These are phyloP conservation scores for Ophioceras dolichostomum DNA, from an alignment of 2,329 filamentous ascomycete species.

Conservation along the genomic window DNA sequence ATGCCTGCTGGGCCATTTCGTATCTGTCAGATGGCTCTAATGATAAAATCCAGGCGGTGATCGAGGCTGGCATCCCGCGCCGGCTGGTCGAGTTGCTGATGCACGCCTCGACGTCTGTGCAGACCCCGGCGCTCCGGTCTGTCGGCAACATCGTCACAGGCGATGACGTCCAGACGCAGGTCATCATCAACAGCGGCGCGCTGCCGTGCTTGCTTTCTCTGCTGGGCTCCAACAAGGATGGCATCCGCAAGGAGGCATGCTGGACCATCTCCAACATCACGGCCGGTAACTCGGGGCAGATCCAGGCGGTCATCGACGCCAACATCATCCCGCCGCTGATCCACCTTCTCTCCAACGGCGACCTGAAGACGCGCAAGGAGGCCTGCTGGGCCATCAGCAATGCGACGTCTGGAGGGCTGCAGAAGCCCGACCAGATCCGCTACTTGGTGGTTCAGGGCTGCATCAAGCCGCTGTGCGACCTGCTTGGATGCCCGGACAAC, in stretches of 20 bases:
- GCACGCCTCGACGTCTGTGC: constrained; percentile 95
- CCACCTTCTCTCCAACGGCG: constrained; percentile 88
- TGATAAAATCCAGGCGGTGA: constrained; percentile 98
- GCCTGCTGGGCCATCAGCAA: constrained; percentile 99
- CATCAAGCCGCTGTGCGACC: constrained; percentile 94
- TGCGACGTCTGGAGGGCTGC: constrained; percentile 89
- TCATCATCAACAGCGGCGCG: constrained; percentile 97
- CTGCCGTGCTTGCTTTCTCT: constrained; percentile 87
- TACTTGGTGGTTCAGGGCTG: constrained; percentile 89
- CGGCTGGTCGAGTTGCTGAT: constrained; percentile 93
- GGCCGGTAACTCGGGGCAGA: constrained; percentile 93
- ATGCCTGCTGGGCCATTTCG: constrained; percentile 98
- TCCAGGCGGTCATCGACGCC: constrained; percentile 91
- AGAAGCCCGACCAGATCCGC: constrained; percentile 97
- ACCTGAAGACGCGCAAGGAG: constrained; percentile 98
- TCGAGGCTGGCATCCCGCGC: constrained; percentile 94
- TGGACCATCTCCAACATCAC: constrained; percentile 99
- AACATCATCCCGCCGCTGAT: constrained; percentile 96
- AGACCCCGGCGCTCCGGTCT: constrained; percentile 91
- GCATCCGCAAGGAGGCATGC: constrained; percentile 97
- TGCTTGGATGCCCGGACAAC: constrained; percentile 93
- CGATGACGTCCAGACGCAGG: constrained; percentile 96
- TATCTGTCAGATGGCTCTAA: constrained; percentile 97
- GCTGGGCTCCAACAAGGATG: constrained; percentile 93
- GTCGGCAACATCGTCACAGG: constrained; percentile 98